A percentile compares a stretch with the other conserved stretches of the same genome.
Conservation (phyloP, 73 alveolate species). For the Paramecium octaurelia region DNA sequence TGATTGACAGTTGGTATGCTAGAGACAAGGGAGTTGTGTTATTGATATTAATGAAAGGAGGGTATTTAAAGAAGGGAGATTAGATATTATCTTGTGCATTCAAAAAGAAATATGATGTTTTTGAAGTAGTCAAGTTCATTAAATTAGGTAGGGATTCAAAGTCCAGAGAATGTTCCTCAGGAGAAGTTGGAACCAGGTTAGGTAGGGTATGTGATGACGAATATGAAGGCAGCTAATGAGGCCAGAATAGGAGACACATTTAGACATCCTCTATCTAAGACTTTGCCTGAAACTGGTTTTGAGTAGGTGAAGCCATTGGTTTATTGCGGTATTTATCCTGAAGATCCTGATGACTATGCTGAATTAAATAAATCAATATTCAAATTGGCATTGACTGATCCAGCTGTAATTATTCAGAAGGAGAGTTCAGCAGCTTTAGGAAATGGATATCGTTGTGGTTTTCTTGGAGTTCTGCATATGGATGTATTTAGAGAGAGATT, state of each 20-base stretch:
- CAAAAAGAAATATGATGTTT: conserved; percentile 61
- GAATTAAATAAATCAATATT: conserved; percentile 71
- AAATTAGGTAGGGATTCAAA: conserved; percentile 80
- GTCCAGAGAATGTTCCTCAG: conserved; percentile 73
- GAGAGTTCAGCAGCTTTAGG: conserved; percentile 85
- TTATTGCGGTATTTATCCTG: conserved; percentile 95
- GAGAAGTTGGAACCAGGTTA: conserved; percentile 80
- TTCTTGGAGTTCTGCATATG: conserved; percentile 92
- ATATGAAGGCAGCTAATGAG: conserved; percentile 85
- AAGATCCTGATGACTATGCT: conserved; percentile 76
- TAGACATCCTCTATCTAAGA: conserved; percentile 51
- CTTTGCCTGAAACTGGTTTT: conserved; percentile 91
- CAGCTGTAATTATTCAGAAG: conserved; percentile 65
- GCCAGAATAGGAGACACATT: conserved; percentile 91
- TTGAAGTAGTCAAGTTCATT: conserved; percentile 66
- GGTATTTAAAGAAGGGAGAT: conserved; percentile 62
- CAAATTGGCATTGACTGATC: conserved; percentile 79
- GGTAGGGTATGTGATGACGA: conserved; percentile 89
- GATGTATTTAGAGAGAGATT: conserved; percentile 91
- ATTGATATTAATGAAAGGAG: conserved; percentile 52
- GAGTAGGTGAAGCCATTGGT: conserved; percentile 87
- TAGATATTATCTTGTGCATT: conserved; percentile 48
- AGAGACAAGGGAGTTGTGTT: conserved; percentile 67
- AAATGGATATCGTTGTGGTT: conserved; percentile 89
- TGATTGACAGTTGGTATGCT: conserved; percentile 68